Evolutionary conservation across 2,329 filamentous ascomycete genomes (phyloP).

Genomic region (Penicillium griseofulvum): DNA sequence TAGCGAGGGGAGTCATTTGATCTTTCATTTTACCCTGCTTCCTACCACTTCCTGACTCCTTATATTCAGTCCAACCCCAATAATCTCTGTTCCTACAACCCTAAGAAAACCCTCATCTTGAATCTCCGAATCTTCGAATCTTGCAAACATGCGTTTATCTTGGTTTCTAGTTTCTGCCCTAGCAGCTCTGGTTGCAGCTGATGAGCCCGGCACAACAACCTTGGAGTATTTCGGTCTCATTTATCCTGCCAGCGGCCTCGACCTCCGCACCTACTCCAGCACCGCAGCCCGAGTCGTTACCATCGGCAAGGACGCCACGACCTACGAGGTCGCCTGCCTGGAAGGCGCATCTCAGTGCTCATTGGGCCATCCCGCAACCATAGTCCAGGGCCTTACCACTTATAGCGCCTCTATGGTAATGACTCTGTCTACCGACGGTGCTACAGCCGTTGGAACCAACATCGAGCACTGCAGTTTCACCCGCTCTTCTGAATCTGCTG

Average conservation of each 20-base stretch:
- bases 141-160: conserved; percentile 5
- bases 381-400: conserved; percentile 11
- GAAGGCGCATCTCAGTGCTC: not conserved
- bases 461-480: conserved; percentile 8
- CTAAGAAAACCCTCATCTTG: no score
- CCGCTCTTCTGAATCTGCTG: conserved; percentile 8
- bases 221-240: conserved; percentile 3
- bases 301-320: conserved; percentile 7
- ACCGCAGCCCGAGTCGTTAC: conserved; percentile 1
- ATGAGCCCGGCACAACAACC: conserved; percentile 4
- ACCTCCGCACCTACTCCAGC: conserved; percentile 2
- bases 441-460: not conserved
- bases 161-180: conserved; percentile 2
- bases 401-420: not conserved
- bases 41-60: not conserved
- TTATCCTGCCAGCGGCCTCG: not conserved
- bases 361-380: not conserved
- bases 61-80: not conserved
- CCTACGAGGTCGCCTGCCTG: conserved; percentile 6
- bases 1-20: not conserved
- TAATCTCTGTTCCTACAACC: not conserved
- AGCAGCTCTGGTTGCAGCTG: conserved; percentile 1
- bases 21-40: not conserved
- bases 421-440: not conserved
- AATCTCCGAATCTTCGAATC: not conserved